phyloP scores from a whole-genome alignment of 768 basidiomycete genomes.

The Leccinum broughii region DNA sequence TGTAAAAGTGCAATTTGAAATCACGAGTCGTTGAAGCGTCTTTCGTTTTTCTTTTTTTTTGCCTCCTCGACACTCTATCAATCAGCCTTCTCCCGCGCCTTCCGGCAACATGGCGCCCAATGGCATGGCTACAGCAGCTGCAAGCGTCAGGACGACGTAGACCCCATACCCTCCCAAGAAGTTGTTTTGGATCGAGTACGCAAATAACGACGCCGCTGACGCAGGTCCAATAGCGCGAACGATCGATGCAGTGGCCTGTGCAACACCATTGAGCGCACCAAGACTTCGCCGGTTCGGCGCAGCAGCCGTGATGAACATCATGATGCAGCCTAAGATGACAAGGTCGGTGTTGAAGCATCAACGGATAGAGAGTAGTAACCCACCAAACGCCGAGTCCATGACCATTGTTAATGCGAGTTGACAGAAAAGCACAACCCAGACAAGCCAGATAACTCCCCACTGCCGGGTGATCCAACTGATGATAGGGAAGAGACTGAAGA shows the following conservation, averaged over 20 bases:
- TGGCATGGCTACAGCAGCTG: constrained; percentile 16
- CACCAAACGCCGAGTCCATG: constrained; percentile 36
- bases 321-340: constrained; percentile 52
- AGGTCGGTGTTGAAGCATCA: not conserved
- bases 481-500: constrained; percentile 35
- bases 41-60: too few relatives aligned
- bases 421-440: constrained; percentile 30
- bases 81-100: constrained; percentile 20
- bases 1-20: too few relatives aligned
- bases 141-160: constrained; percentile 29
- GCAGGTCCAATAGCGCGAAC: constrained; percentile 37
- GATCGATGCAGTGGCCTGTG: constrained; percentile 32
- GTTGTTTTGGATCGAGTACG: constrained; percentile 36
- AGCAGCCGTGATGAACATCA: constrained; percentile 68
- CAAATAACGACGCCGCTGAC: constrained; percentile 36
- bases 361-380: not conserved
- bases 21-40: too few relatives aligned
- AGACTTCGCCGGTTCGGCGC: constrained; percentile 66
- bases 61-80: too few relatives aligned
- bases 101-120: constrained; percentile 24
- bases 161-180: constrained; percentile 39
- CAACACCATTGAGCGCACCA: constrained; percentile 65
- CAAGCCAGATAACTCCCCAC: constrained; percentile 22
- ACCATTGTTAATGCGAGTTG: constrained; percentile 25
- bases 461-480: constrained; percentile 26